Percentiles rank a stretch among this genome's conserved stretches.
Conservation (phyloP, 257 asterid genomes). For the Solanum piurae region DNA sequence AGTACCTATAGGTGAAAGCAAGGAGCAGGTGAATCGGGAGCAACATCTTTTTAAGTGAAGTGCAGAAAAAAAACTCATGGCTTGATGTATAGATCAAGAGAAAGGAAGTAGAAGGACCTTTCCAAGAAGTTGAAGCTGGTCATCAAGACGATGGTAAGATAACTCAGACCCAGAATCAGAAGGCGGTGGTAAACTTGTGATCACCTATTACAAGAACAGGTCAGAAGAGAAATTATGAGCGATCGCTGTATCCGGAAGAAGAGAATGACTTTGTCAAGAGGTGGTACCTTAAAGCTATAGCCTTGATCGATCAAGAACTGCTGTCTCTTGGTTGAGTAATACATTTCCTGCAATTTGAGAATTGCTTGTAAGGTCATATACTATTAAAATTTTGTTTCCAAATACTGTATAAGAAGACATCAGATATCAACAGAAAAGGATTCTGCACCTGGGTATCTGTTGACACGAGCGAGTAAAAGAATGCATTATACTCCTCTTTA, state of each 20-base stretch:
- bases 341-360: slow-evolving; percentile 67
- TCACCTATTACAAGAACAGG: slow-evolving; percentile 36
- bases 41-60: background rate
- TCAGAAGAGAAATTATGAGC: background rate
- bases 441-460: slow-evolving; percentile 78
- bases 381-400: background rate
- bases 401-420: background rate
- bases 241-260: background rate
- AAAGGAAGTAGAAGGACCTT: slow-evolving; percentile 32
- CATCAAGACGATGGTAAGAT: slow-evolving; percentile 56
- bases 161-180: slow-evolving; percentile 59
- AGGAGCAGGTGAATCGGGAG: background rate
- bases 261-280: background rate
- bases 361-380: background rate
- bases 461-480: slow-evolving; percentile 95
- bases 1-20: slow-evolving; percentile 41
- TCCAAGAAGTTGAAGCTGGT: slow-evolving; percentile 73
- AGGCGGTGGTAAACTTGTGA: slow-evolving; percentile 97
- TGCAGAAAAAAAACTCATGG: background rate
- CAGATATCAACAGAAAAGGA: background rate
- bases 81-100: background rate
- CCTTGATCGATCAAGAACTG: slow-evolving; percentile 98
- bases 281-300: slow-evolving; percentile 80
- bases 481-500: slow-evolving; percentile 95
- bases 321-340: slow-evolving; percentile 90